Evolutionary conservation across 2,329 filamentous ascomycete species (phyloP).

Genomic region (Talaromyces sp.): DNA sequence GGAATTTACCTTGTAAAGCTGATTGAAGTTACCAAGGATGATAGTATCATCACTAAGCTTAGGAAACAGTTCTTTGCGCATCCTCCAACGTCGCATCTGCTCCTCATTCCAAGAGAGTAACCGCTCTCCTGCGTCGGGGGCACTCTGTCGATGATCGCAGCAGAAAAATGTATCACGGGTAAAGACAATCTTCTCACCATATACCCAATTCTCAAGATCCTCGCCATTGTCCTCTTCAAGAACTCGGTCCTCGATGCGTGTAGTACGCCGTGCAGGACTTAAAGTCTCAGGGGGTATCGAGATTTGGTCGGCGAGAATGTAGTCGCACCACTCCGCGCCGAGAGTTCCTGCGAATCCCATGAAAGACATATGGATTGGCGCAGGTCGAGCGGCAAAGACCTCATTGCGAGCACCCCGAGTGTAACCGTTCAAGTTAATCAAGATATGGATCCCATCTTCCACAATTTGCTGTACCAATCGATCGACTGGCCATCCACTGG

Average conservation of each 20-base stretch:
- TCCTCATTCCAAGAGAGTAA: constrained; percentile 80
- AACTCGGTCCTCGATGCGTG: constrained; percentile 69
- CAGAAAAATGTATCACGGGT: constrained; percentile 96
- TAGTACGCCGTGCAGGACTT: constrained; percentile 75
- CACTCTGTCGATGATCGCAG: constrained; percentile 93
- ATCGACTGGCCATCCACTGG: constrained; percentile 83
- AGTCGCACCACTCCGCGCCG: constrained; percentile 98
- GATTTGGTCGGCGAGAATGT: constrained; percentile 85
- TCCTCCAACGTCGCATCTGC: constrained; percentile 78
- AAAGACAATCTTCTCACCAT: constrained; percentile 95
- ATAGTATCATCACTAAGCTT: constrained; percentile 77
- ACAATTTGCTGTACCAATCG: constrained; percentile 83
- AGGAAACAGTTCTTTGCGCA: constrained; percentile 92
- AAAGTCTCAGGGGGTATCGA: constrained; percentile 82
- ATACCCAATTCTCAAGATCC: constrained; percentile 81
- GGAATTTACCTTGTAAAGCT: constrained; percentile 85
- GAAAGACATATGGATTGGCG: constrained; percentile 98
- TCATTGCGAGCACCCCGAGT: constrained; percentile 96
- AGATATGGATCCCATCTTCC: constrained; percentile 84
- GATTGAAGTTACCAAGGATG: constrained; percentile 97
- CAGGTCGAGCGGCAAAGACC: constrained; percentile 90
- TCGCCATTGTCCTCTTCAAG: constrained; percentile 67
- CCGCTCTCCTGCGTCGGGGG: constrained; percentile 69
- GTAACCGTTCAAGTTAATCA: constrained; percentile 98
- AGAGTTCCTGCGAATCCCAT: constrained; percentile 98